Evolutionary conservation across 192 early-diverging fungal genomes (phyloP).

Genomic region (Backusella westeae): DNA sequence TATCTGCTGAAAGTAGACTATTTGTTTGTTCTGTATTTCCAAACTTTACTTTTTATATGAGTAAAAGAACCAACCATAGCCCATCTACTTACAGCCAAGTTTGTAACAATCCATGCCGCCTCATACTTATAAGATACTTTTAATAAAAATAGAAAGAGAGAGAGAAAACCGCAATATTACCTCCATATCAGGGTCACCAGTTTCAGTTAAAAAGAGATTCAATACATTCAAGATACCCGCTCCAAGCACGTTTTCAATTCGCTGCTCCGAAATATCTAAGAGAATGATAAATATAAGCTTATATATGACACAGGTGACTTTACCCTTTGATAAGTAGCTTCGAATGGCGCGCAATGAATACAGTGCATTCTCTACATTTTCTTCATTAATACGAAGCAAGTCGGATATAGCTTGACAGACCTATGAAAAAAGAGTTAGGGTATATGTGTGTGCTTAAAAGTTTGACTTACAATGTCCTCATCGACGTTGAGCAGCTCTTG

Average conservation of each 20-base stretch:
- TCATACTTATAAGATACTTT: conserved; percentile 14
- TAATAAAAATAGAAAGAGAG: not conserved
- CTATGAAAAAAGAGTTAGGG: not conserved
- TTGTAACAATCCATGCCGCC: conserved; percentile 26
- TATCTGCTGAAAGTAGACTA: not conserved
- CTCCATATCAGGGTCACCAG: not conserved
- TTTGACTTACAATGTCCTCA: not conserved
- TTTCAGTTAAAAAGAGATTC: not conserved
- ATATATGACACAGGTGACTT: not conserved
- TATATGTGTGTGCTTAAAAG: too few relatives aligned
- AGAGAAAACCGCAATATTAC: not conserved
- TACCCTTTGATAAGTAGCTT: not conserved
- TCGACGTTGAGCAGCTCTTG: not conserved
- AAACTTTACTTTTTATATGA: not conserved
- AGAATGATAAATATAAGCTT: not conserved
- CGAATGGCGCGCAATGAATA: not conserved
- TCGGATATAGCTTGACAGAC: not conserved
- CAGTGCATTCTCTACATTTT: not conserved
- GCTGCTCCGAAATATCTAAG: not conserved
- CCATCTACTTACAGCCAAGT: conserved; percentile 14
- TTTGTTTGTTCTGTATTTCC: conserved; percentile 21
- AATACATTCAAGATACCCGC: not conserved
- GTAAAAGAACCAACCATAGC: not conserved
- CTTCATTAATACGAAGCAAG: not conserved
- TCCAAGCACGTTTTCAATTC: conserved; percentile 12